These are phyloP conservation scores for Scenedesmus sp. DNA, from an alignment of 163 green algal species.

Conservation along the genomic window DNA sequence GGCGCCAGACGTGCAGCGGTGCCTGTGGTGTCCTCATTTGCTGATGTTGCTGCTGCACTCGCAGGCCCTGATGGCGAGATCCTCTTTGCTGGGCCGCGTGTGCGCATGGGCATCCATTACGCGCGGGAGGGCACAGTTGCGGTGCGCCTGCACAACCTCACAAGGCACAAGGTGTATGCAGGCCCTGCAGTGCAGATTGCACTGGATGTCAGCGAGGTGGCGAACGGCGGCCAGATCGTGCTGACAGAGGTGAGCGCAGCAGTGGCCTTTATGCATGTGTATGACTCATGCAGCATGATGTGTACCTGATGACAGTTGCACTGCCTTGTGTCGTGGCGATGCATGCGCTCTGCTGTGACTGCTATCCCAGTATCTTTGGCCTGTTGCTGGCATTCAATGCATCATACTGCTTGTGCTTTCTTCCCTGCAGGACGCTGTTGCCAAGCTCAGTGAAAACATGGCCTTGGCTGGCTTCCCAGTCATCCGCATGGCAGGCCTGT, in stretches of 20 bases:
- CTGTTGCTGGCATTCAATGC: not conserved
- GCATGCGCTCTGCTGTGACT: not conserved
- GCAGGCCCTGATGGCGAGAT: conserved; percentile 54
- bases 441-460: conserved; percentile 68
- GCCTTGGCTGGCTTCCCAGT: conserved; percentile 75
- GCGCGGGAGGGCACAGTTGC: conserved; percentile 78
- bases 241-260: conserved; percentile 58
- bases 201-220: conserved; percentile 65
- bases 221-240: conserved; percentile 85
- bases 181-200: conserved; percentile 77
- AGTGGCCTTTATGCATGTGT: not conserved
- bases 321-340: not conserved
- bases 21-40: not conserved
- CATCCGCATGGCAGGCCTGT: conserved; percentile 81
- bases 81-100: conserved; percentile 75
- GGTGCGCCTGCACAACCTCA: conserved; percentile 77
- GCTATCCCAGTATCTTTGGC: not conserved
- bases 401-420: not conserved
- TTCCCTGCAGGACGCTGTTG: conserved; percentile 74
- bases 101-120: conserved; percentile 92
- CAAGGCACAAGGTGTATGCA: conserved; percentile 81
- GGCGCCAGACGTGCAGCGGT: not conserved
- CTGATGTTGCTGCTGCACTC: not conserved
- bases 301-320: not conserved
- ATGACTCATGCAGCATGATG: not conserved